Conservation (phyloP, 768 basidiomycete genomes). For the Pleurotus tuber-regium region DNA sequence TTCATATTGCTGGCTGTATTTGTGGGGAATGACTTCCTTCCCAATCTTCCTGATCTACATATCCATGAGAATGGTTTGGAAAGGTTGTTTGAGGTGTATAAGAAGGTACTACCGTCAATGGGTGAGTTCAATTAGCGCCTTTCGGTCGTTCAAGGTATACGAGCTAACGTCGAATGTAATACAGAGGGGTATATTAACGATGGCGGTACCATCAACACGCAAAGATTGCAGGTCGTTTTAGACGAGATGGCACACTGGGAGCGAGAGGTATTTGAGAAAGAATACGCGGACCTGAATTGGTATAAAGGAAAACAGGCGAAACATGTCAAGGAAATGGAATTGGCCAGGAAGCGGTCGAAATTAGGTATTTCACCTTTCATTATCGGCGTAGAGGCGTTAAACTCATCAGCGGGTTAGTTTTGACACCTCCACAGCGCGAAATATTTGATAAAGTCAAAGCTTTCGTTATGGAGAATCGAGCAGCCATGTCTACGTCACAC, state of each 20-base stretch:
- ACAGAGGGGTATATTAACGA: constrained; percentile 94
- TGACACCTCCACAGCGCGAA: constrained; percentile 71
- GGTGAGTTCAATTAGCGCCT: constrained; percentile 34
- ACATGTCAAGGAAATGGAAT: constrained; percentile 63
- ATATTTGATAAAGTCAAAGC: constrained; percentile 78
- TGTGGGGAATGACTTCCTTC: constrained; percentile 96
- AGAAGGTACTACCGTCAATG: constrained; percentile 79
- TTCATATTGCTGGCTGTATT: constrained; percentile 97
- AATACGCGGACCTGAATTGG: constrained; percentile 88
- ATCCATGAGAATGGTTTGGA: constrained; percentile 98
- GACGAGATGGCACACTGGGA: constrained; percentile 90
- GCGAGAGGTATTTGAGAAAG: constrained; percentile 86
- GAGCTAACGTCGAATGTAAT: not conserved
- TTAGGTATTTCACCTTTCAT: constrained; percentile 49
- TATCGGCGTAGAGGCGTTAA: not conserved
- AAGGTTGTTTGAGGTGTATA: constrained; percentile 92
- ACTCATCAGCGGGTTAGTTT: constrained; percentile 40
- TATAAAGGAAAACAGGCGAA: constrained; percentile 90
- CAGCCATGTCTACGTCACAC: constrained; percentile 28
- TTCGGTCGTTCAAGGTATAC: too few species aligned
- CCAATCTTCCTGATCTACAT: constrained; percentile 93
- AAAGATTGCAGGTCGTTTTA: constrained; percentile 80
- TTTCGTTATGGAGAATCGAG: constrained; percentile 59
- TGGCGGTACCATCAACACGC: constrained; percentile 75
- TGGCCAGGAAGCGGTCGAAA: constrained; percentile 52